phyloP scores from a whole-genome alignment of 2,329 filamentous ascomycete genomes.

The Colletotrichum neosansevieriae region DNA sequence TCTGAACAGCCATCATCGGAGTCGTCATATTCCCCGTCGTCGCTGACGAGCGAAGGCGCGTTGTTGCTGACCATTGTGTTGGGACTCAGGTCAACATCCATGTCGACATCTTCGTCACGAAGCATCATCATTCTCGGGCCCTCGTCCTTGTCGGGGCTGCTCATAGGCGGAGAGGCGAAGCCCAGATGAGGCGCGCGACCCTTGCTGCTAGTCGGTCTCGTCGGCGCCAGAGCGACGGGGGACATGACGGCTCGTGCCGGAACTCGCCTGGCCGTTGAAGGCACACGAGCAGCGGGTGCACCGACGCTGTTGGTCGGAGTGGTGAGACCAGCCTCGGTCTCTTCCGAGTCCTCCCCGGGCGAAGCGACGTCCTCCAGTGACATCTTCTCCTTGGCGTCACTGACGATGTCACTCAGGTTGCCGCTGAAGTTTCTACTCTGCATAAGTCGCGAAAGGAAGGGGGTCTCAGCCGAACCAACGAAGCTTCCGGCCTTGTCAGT shows the following conservation, averaged over 20 bases:
- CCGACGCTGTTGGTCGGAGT: constrained; percentile 41
- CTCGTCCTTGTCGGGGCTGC: constrained; percentile 41
- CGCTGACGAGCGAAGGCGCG: constrained; percentile 82
- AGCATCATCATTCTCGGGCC: constrained; percentile 50
- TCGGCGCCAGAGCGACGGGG: constrained; percentile 56
- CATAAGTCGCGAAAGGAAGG: constrained; percentile 76
- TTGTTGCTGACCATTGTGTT: constrained; percentile 79
- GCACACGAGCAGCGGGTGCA: constrained; percentile 48
- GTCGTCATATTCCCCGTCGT: constrained; percentile 83
- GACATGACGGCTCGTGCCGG: constrained; percentile 69
- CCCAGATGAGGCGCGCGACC: constrained; percentile 56
- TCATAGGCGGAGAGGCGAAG: constrained; percentile 52
- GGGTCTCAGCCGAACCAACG: constrained; percentile 68
- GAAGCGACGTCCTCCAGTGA: constrained; percentile 63
- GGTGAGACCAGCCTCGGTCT: constrained; percentile 54
- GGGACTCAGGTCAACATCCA: constrained; percentile 75
- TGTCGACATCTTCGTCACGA: constrained; percentile 63
- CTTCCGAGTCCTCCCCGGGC: constrained; percentile 67
- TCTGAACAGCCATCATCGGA: constrained; percentile 73
- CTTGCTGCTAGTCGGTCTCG: constrained; percentile 70
- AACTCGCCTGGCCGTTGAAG: constrained; percentile 62
- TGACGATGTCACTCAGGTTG: constrained; percentile 69
- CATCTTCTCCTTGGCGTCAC: constrained; percentile 68
- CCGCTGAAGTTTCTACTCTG: constrained; percentile 70
- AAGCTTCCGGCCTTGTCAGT: constrained; percentile 51